phyloP scores from a whole-genome alignment of 768 basidiomycete species.

The Boletus coccyginus region DNA sequence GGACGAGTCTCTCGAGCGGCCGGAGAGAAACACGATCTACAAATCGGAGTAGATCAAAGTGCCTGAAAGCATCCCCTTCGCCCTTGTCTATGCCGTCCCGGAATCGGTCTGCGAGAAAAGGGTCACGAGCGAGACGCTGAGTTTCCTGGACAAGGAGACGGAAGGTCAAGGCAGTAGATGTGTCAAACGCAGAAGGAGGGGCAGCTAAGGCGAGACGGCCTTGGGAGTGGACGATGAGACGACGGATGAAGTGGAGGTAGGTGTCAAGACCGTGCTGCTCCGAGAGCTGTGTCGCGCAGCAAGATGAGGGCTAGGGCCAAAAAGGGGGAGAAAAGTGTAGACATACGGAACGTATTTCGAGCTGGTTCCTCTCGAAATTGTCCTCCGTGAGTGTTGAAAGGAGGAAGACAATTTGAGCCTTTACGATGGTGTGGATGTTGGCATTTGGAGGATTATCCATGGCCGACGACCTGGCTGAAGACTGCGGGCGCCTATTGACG shows the following conservation, averaged over 20 bases:
- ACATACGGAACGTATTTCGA: slow-evolving; percentile 92
- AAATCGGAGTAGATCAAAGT: slow-evolving; percentile 82
- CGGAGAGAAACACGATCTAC: slow-evolving; percentile 77
- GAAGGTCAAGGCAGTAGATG: slow-evolving; percentile 77
- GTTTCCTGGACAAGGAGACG: slow-evolving; percentile 86
- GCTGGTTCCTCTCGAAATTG: slow-evolving; percentile 90
- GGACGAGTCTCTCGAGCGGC: slow-evolving; percentile 74
- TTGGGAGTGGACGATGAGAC: slow-evolving; percentile 88
- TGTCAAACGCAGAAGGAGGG: slow-evolving; percentile 64
- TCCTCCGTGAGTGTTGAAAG: slow-evolving; percentile 96
- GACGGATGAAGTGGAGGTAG: slow-evolving; percentile 95
- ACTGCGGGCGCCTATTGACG: slow-evolving; percentile 68
- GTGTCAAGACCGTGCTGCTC: slow-evolving; percentile 97
- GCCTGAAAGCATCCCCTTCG: slow-evolving; percentile 78
- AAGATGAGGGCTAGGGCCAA: slow-evolving; percentile 9
- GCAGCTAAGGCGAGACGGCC: slow-evolving; percentile 58
- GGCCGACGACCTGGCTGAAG: slow-evolving; percentile 72
- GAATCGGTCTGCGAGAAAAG: slow-evolving; percentile 86
- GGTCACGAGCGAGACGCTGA: slow-evolving; percentile 86
- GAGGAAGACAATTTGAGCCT: slow-evolving; percentile 96
- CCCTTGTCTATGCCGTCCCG: slow-evolving; percentile 87
- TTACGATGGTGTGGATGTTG: slow-evolving; percentile 90
- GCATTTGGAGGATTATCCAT: slow-evolving; percentile 84
- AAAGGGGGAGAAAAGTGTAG: slow-evolving; percentile 12
- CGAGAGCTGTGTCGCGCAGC: slow-evolving; percentile 62